Percentiles rank a stretch among this genome's conserved stretches.
Conservation (phyloP, 176 grass and related monocot genomes). For the Otatea glauca region DNA sequence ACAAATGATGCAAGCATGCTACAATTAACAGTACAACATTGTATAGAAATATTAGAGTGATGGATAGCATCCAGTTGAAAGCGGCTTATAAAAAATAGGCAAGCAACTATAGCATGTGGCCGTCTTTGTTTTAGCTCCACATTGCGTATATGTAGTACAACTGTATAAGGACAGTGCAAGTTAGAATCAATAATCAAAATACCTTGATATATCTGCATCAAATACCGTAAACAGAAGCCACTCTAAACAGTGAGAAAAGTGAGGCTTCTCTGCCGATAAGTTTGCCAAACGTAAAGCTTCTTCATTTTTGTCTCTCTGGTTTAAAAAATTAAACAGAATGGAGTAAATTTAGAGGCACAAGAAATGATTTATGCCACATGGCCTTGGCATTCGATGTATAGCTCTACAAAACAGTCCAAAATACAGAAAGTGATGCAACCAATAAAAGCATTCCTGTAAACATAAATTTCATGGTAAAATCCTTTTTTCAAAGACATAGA, state of each 20-base stretch:
- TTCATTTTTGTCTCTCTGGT: conserved; percentile 90
- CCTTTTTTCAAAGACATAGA: background rate
- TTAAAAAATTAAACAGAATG: conserved; percentile 38
- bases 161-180: conserved; percentile 28
- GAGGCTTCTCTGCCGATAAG: conserved; percentile 95
- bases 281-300: conserved; percentile 89
- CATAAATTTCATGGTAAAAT: conserved; percentile 2
- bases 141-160: conserved; percentile 32
- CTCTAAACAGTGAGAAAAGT: conserved; percentile 97
- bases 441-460: background rate
- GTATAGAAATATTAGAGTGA: background rate
- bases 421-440: background rate
- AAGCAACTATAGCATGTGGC: background rate
- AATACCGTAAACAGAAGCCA: conserved; percentile 99
- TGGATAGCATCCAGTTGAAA: conserved; percentile 12
- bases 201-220: conserved; percentile 99
- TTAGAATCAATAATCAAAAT: conserved; percentile 42
- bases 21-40: conserved; percentile 23
- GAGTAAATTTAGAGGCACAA: conserved; percentile 13
- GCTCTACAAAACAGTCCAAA: background rate
- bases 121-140: conserved; percentile 35
- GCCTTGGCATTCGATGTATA: background rate
- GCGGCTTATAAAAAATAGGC: background rate
- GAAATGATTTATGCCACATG: conserved; percentile 28
- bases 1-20: background rate